Evolutionary conservation across 441 rosid species (phyloP).

Genomic region (Sinapis alba): DNA sequence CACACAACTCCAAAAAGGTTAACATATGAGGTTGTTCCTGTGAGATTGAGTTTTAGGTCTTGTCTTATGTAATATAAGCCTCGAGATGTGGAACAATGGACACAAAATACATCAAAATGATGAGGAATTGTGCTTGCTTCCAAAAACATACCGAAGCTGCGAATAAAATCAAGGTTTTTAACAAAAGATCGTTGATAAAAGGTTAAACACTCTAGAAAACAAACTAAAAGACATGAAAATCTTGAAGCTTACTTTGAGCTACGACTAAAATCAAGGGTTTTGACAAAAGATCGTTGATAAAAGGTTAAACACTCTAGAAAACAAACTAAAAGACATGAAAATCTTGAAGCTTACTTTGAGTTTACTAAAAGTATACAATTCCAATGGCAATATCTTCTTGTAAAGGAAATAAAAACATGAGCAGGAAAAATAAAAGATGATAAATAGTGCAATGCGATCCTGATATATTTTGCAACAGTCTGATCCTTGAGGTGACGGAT

Average conservation of each 20-base stretch:
- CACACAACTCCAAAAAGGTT: neutral
- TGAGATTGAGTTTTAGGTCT: neutral
- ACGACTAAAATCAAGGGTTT: too few relatives aligned
- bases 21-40: neutral
- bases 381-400: neutral
- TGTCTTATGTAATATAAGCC: neutral
- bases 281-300: neutral
- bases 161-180: too few relatives aligned
- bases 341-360: neutral
- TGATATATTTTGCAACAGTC: neutral
- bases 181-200: neutral
- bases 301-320: neutral
- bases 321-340: neutral
- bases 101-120: neutral
- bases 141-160: neutral
- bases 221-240: neutral
- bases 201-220: neutral
- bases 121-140: neutral
- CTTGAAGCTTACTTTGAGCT: neutral
- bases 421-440: neutral
- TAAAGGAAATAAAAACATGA: neutral
- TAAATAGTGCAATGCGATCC: neutral
- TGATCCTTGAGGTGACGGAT: neutral
- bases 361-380: neutral
- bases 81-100: neutral